Percentiles rank a stretch among this genome's conserved stretches.
phyloP scores from a whole-genome alignment of 345 rosid genomes.

The Eutrema heterophyllum region DNA sequence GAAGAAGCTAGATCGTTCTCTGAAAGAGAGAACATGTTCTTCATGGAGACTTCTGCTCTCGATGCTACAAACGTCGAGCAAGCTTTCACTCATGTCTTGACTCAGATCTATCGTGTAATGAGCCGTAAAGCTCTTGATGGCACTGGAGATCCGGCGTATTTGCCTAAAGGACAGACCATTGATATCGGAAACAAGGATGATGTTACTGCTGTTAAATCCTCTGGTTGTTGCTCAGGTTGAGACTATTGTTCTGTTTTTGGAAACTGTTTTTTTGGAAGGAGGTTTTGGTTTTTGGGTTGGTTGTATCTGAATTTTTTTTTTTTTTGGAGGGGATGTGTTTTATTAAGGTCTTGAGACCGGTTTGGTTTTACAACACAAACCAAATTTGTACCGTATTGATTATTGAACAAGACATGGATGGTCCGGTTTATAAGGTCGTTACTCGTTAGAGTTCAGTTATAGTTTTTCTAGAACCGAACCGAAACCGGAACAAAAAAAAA shows the following conservation, averaged over 20 bases:
- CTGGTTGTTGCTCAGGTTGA: conserved; percentile 44
- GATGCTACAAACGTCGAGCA: conserved; percentile 51
- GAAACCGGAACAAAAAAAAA: not conserved
- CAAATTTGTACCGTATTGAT: not conserved
- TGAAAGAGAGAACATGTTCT: conserved; percentile 41
- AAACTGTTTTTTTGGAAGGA: not conserved
- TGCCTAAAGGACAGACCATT: conserved; percentile 49
- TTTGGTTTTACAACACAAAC: conserved; percentile 11
- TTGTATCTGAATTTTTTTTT: not conserved
- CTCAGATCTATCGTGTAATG: conserved; percentile 43
- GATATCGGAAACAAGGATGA: conserved; percentile 43
- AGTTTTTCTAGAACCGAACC: not conserved
- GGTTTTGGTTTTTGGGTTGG: conserved; percentile 3
- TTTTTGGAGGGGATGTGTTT: not conserved
- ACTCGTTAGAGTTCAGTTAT: not conserved
- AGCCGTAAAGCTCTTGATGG: conserved; percentile 49
- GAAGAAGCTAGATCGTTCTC: conserved; percentile 46
- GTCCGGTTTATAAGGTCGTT: not conserved
- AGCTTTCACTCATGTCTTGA: conserved; percentile 50
- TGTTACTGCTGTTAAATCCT: conserved; percentile 47
- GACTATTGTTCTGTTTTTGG: not conserved
- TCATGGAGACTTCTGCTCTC: conserved; percentile 56
- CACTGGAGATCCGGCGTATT: conserved; percentile 37
- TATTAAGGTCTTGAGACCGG: conserved; percentile 1
- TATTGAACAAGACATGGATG: not conserved